Conservation (phyloP, 495 filamentous ascomycete genomes). For the Aspergillus avenaceus region DNA sequence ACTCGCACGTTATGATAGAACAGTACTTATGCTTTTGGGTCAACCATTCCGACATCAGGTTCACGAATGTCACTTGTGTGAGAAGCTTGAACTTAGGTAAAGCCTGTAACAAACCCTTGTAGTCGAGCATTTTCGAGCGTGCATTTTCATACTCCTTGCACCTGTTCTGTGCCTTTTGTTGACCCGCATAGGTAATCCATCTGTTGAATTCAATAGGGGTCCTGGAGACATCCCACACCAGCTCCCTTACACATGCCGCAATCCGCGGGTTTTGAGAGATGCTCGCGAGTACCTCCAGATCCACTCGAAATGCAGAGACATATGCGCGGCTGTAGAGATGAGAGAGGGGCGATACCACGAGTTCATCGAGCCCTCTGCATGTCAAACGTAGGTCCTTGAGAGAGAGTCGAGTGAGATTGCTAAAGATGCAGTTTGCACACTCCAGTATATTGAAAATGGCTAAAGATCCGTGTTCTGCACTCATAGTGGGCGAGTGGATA, state of each 20-base stretch:
- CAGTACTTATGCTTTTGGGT: not conserved
- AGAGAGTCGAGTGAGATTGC: not conserved
- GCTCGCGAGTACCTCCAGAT: not conserved
- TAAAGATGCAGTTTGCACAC: not conserved
- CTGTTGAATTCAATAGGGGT: not conserved
- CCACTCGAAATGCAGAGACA: not conserved
- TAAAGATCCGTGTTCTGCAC: not conserved
- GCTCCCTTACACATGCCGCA: constrained; percentile 1
- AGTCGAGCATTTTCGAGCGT: not conserved
- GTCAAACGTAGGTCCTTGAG: constrained; percentile 2
- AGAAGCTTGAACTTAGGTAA: not conserved
- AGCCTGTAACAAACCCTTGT: not conserved
- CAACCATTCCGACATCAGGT: not conserved
- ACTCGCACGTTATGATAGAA: not conserved
- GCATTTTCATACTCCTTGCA: not conserved
- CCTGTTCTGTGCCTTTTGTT: not conserved
- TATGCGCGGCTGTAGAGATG: not conserved
- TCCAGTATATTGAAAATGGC: not conserved
- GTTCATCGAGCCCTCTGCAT: not conserved
- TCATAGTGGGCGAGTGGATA: too few relatives aligned
- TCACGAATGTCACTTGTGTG: not conserved
- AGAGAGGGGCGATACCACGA: not conserved
- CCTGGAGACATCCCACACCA: constrained; percentile 1
- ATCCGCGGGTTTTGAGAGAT: not conserved
- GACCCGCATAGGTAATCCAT: not conserved